Percentiles rank a stretch among this genome's conserved stretches.
Evolutionary conservation across 345 rosid genomes (phyloP).

Genomic region (Eucalyptus albens): DNA sequence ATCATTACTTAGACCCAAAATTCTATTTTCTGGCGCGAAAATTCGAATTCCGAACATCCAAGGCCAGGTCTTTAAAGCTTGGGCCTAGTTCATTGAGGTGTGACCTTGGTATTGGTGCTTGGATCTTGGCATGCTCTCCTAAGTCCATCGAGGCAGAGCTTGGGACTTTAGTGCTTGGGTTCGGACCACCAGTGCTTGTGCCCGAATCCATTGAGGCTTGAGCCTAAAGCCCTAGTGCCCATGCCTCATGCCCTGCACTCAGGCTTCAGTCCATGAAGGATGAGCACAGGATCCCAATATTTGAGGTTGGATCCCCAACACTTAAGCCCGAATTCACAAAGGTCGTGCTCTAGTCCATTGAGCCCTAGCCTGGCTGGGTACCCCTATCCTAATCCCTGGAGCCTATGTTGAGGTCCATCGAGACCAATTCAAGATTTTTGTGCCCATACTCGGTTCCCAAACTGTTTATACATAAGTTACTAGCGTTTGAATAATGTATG

Average conservation of each 20-base stretch:
- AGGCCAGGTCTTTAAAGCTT: background rate
- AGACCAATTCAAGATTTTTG: rapidly evolving
- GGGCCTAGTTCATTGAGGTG: no score
- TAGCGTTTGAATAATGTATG: no score
- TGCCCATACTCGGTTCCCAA: no score
- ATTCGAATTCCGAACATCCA: rapidly evolving
- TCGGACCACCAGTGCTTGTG: rapidly evolving
- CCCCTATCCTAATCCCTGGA: background rate
- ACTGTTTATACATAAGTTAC: no score
- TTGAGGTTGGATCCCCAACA: background rate
- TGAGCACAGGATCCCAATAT: rapidly evolving
- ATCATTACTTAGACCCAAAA: rapidly evolving
- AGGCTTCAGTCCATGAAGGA: rapidly evolving
- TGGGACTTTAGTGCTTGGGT: rapidly evolving
- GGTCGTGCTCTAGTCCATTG: rapidly evolving
- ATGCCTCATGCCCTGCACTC: rapidly evolving
- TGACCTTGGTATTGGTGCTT: background rate
- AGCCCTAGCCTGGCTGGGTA: rapidly evolving
- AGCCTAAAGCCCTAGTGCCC: rapidly evolving
- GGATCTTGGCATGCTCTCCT: background rate
- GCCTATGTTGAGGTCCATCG: background rate
- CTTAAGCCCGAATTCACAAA: background rate
- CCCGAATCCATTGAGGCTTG: background rate
- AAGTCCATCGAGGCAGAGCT: rapidly evolving
- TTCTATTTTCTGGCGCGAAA: rapidly evolving